phyloP scores from a whole-genome alignment of 1,139 yeast species.

The Blastobotrys serpentis region DNA sequence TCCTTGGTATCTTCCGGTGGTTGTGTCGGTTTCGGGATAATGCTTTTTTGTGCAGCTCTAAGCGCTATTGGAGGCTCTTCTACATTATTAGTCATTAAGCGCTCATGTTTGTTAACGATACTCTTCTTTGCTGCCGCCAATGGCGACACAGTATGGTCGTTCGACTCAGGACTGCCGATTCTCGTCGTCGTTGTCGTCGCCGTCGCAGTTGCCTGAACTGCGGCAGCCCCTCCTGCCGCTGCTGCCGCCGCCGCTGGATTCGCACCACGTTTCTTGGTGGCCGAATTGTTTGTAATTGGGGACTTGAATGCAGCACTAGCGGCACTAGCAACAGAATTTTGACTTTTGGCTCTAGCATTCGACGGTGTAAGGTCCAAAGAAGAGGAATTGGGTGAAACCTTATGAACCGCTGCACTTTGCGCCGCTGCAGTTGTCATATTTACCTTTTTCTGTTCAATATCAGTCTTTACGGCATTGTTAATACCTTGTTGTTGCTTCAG shows the following conservation, averaged over 20 bases:
- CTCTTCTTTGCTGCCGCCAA: conserved; percentile 7
- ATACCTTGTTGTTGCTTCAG: neutral
- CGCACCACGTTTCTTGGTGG: neutral
- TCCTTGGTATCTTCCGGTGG: too few species aligned
- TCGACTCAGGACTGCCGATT: neutral
- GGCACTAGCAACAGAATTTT: neutral
- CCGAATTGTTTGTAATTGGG: neutral
- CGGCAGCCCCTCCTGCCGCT: neutral
- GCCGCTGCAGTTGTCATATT: conserved; percentile 12
- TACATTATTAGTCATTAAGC: neutral
- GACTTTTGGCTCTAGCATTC: neutral
- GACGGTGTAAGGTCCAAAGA: too few species aligned
- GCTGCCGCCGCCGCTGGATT: neutral
- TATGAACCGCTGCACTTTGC: conserved; percentile 1
- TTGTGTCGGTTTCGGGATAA: neutral
- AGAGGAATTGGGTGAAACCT: neutral
- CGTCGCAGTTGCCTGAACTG: too few species aligned
- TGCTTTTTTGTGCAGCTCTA: conserved; percentile 5
- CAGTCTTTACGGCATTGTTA: neutral
- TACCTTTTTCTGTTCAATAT: conserved; percentile 3
- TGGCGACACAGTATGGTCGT: neutral
- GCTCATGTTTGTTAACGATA: neutral
- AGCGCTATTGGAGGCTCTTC: neutral
- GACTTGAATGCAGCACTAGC: conserved; percentile 8
- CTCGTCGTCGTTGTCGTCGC: neutral